Base-by-base conservation (phyloP, 441 rosid genomes). In the Eutrema salsugineum region DNA sequence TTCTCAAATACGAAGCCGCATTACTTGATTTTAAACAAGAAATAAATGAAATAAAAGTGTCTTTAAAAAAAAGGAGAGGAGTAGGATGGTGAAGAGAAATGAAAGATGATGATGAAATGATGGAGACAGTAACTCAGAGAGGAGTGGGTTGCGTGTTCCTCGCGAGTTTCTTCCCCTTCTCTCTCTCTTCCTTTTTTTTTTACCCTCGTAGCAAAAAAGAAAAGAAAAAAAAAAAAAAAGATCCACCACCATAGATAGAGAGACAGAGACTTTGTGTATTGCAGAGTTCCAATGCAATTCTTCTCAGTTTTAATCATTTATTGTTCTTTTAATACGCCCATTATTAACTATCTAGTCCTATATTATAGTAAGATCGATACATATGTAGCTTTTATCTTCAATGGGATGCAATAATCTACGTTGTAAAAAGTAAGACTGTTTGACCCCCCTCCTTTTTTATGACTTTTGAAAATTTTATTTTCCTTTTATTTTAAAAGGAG, bases 111-210 rank as follows among this genome's bases (percentile, higher is more conserved):
- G 77, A 49, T 42, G 68, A 59, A 35, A 36, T 61, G 78, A 75
- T 68, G 50, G 73, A 68, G 74, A 75, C 70, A 68, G 59, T 68
- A 38, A 68, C 64, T 61, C 58, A 54, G 63, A 60, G 69, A 54
- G 46, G 73, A 60, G 24, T 68, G 51, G 65, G 78, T 75, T 75
- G 78, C 78, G 78, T 75, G 78, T 75, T 75, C 78, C 70, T 75
- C 74, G 78, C 74, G 78, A 75, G 78, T 68, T 75, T 68, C 69
- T 75, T 61, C 48, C 14, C 27, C 36, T 51, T 27, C 12, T 38
- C 49, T 48, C 22, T 46, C 22, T 47, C 30, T 22, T 2, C 9
- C 0, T 49, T 50, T 14, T 42, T 20, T 4, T 32, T 39, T 65
- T 35, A 53, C 76, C 55, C 38, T 20, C 27, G 10, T 2, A 61